Conservation (phyloP, 345 rosid genomes). For the Aquilaria malaccensis region DNA sequence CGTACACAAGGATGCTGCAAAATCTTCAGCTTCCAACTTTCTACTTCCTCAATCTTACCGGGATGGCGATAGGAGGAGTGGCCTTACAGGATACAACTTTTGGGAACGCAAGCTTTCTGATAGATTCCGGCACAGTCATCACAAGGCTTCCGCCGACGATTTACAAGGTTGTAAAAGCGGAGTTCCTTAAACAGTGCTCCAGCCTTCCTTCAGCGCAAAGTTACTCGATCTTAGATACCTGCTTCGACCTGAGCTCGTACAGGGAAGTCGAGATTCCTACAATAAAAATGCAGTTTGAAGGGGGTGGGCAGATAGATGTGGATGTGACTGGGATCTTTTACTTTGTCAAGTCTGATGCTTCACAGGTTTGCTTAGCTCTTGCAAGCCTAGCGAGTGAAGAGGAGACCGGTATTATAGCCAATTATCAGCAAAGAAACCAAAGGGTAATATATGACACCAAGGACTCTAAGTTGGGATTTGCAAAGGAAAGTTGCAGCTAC, state of each 20-base stretch:
- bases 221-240: constrained; percentile 72
- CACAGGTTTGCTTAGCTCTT: constrained; percentile 79
- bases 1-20: constrained; percentile 54
- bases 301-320: constrained; percentile 44
- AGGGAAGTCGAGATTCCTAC: constrained; percentile 62
- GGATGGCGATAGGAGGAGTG: constrained; percentile 54
- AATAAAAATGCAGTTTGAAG: constrained; percentile 51
- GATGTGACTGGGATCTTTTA: constrained; percentile 71
- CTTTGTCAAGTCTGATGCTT: constrained; percentile 62
- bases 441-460: constrained; percentile 76
- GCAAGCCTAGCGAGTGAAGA: constrained; percentile 68
- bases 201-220: constrained; percentile 63
- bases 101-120: constrained; percentile 38
- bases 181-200: constrained; percentile 63
- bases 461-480: constrained; percentile 60
- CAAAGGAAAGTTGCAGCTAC: constrained; percentile 69
- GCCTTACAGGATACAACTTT: constrained; percentile 31
- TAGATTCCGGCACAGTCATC: constrained; percentile 89
- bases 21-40: constrained; percentile 60
- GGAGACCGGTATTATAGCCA: constrained; percentile 65
- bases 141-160: constrained; percentile 72
- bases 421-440: constrained; percentile 84
- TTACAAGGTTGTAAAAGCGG: constrained; percentile 57
- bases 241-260: constrained; percentile 71
- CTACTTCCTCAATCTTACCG: constrained; percentile 75